A percentile compares a stretch with the other conserved stretches of the same genome.
phyloP scores from a whole-genome alignment of 1,284 basidiomycete genomes.

The Malassezia equina region DNA sequence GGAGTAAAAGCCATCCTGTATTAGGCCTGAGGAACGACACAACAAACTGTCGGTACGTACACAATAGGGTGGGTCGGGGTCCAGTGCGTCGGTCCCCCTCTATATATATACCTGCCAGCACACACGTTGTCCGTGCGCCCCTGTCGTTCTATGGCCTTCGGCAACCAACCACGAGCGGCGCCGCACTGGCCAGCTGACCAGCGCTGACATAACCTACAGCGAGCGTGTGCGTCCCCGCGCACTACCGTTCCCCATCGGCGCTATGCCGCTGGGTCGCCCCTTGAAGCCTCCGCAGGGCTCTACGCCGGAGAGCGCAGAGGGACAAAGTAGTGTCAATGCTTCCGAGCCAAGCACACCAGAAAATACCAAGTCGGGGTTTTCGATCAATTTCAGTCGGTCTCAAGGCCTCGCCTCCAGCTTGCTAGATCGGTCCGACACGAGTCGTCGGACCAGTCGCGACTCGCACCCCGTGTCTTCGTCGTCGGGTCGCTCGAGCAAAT shows the following conservation, averaged over 20 bases:
- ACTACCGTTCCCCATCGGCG: not conserved
- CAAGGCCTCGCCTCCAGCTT: not conserved
- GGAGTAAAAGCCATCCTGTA: constrained; percentile 23
- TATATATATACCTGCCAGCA: constrained; percentile 3
- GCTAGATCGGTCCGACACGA: not conserved
- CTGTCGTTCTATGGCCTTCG: constrained; percentile 14
- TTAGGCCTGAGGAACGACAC: constrained; percentile 13
- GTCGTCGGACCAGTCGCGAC: not conserved
- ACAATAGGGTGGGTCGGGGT: not conserved
- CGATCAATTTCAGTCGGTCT: not conserved
- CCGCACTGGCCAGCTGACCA: not conserved
- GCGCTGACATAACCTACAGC: not conserved
- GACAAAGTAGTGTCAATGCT: not conserved
- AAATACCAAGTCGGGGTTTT: not conserved
- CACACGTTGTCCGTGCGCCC: constrained; percentile 9
- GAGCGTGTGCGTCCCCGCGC: not conserved
- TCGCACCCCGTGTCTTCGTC: not conserved
- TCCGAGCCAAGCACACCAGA: not conserved
- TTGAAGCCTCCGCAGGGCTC: not conserved
- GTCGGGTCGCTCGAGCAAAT: not conserved
- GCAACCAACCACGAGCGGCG: not conserved
- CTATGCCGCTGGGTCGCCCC: constrained; percentile 7
- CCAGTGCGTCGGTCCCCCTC: not conserved
- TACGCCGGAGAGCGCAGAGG: not conserved
- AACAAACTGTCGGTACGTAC: constrained; percentile 9